Conservation (phyloP, 116 monocot species). For the Phalaenopsis hybrid region DNA sequence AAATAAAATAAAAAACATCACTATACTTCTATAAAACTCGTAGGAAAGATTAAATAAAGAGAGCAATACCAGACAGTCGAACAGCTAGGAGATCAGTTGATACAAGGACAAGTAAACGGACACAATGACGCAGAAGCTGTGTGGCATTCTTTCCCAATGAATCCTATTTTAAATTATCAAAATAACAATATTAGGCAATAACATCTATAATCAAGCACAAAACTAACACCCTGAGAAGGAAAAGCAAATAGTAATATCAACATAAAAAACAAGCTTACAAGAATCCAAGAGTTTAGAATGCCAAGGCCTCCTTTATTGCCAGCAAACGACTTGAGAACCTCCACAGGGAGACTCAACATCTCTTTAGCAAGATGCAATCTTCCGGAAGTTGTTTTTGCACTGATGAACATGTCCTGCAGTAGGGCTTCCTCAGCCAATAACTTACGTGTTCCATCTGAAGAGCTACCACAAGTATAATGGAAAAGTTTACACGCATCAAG, state of each 20-base stretch:
- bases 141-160: conserved; percentile 98
- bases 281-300: conserved; percentile 87
- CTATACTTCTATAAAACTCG: not conserved
- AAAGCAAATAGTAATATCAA: not conserved
- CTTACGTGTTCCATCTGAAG: conserved; percentile 28
- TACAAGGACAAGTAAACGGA: conserved; percentile 85
- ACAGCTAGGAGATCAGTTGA: conserved; percentile 94
- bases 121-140: conserved; percentile 94
- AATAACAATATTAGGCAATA: not conserved
- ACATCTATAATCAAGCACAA: not conserved
- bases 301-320: conserved; percentile 77
- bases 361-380: conserved; percentile 89
- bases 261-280: conserved; percentile 46
- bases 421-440: conserved; percentile 44
- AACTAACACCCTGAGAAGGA: not conserved
- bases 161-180: conserved; percentile 50
- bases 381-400: conserved; percentile 79
- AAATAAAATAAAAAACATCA: not conserved
- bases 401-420: conserved; percentile 73
- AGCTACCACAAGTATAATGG: conserved; percentile 30
- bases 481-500: conserved; percentile 64
- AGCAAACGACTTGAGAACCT: conserved; percentile 70
- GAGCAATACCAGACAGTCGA: conserved; percentile 73
- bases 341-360: conserved; percentile 71
- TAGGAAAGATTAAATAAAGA: not conserved